Evolutionary conservation across 2,329 filamentous ascomycete genomes (phyloP), one percentile per base, ranked within the genome.

Genomic region (Fusarium sp.): DNA sequence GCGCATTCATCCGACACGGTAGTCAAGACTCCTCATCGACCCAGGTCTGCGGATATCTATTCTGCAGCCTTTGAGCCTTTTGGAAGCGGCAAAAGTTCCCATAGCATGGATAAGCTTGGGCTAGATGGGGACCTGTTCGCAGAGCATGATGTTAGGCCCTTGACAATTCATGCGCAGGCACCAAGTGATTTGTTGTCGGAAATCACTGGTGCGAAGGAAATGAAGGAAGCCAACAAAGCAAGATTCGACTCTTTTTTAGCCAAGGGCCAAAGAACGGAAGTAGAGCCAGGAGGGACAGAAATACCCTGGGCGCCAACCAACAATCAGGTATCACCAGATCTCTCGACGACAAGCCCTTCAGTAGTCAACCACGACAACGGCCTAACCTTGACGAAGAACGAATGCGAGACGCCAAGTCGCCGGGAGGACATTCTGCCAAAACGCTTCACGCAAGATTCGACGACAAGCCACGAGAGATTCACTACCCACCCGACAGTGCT

Each of bases 221-320:
- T 47, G 27, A 59, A 65, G 40, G 58, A 57, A 15, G 24, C 20
- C 49, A 40, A 27, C 30, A 40, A 66, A 22, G 29, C 44, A 45
- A 38, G 32, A 14, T n/a, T 20, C n/a, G 14, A 38, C 16, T 50
- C 71, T 77, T 83, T 83, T 83, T 83, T 83, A 82, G 81, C 64
- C 64, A 61, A 66, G 52, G 47, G 52, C 58, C 63, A 63, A 68
- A 57, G 44, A 66, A 56, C 34, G 53, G 55, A 56, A 24, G 22
- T 30, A 56, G 50, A 72, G 16, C 66, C 63, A 38, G 66, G 67
- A 71, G 63, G 66, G 56, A 52, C 44, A 42, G 27, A 34, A 62
- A 47, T 18, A 25, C 25, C 38, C 56, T 43, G 42, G 25, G 27
- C 45, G 22, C 51, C 62, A 56, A 69, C 43, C 49, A 64, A 40